These are phyloP conservation scores for Hanseniaspora meyeri DNA, from an alignment of 805 yeast genomes.

Conservation along the genomic window DNA sequence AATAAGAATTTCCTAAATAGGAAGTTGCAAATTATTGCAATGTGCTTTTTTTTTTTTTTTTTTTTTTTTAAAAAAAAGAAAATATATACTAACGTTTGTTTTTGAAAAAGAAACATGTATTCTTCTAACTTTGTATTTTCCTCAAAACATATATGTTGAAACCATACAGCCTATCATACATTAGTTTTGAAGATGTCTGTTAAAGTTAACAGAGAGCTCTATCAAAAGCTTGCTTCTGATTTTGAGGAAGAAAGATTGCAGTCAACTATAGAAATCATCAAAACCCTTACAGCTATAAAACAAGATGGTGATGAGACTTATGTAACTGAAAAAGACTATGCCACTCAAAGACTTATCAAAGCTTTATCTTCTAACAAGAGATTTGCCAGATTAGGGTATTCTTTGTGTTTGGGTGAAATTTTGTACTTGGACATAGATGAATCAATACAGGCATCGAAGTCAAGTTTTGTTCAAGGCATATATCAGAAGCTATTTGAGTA, in stretches of 20 bases:
- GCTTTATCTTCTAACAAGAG: constrained; percentile 77
- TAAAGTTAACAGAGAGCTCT: constrained; percentile 56
- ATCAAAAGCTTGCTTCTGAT: constrained; percentile 67
- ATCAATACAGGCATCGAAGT: background rate
- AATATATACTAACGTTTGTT: too few species aligned
- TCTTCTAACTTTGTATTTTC: background rate
- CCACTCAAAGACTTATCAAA: constrained; percentile 60
- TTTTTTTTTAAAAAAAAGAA: background rate
- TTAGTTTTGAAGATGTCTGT: background rate
- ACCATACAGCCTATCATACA: too few species aligned
- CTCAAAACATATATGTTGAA: too few species aligned
- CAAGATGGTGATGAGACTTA: constrained; percentile 24
- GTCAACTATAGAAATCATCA: constrained; percentile 55
- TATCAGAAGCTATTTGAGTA: constrained; percentile 19
- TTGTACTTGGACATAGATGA: constrained; percentile 29
- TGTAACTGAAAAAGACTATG: constrained; percentile 64
- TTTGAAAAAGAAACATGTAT: background rate
- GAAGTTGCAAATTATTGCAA: background rate
- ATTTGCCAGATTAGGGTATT: constrained; percentile 75
- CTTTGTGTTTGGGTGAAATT: constrained; percentile 73
- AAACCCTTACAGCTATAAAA: constrained; percentile 39
- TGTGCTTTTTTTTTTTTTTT: background rate
- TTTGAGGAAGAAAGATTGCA: constrained; percentile 55
- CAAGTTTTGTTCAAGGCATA: constrained; percentile 18
- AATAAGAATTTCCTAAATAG: background rate